Percentiles rank a stretch among this genome's conserved stretches.
Conservation (phyloP, 2,329 filamentous ascomycete species). For the Colletotrichum tropicicola region DNA sequence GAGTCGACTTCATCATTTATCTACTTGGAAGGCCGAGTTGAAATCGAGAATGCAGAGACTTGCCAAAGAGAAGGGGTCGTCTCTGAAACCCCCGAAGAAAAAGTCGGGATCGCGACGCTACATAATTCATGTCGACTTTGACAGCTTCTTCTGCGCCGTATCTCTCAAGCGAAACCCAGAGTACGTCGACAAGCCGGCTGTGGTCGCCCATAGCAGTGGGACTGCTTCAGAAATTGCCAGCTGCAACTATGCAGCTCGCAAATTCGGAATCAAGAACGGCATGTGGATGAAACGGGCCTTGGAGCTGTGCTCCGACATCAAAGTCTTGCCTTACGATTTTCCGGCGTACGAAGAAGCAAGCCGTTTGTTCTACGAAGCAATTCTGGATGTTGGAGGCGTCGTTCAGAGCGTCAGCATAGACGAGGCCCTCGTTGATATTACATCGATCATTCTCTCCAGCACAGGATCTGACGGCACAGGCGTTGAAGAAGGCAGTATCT, state of each 20-base stretch:
- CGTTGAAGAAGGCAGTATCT: conserved; percentile 73
- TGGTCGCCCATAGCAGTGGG: conserved; percentile 87
- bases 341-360: conserved; percentile 94
- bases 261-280: conserved; percentile 91
- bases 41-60: conserved; percentile 88
- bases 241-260: conserved; percentile 92
- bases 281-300: conserved; percentile 99
- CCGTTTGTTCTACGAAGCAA: conserved; percentile 83
- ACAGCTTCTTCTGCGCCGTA: conserved; percentile 97
- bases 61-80: conserved; percentile 71
- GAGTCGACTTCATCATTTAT: conserved; percentile 92
- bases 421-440: conserved; percentile 90
- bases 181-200: conserved; percentile 80
- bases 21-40: conserved; percentile 94
- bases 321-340: conserved; percentile 95
- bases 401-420: conserved; percentile 98
- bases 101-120: conserved; percentile 77
- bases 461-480: conserved; percentile 73
- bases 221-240: conserved; percentile 94
- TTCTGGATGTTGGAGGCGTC: conserved; percentile 80
- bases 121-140: conserved; percentile 95
- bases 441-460: conserved; percentile 71
- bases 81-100: conserved; percentile 56
- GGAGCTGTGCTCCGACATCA: conserved; percentile 84
- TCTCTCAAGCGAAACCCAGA: conserved; percentile 82